These are phyloP conservation scores for Agaricus sinodeliciosus DNA, from an alignment of 768 basidiomycete genomes.

Conservation along the genomic window DNA sequence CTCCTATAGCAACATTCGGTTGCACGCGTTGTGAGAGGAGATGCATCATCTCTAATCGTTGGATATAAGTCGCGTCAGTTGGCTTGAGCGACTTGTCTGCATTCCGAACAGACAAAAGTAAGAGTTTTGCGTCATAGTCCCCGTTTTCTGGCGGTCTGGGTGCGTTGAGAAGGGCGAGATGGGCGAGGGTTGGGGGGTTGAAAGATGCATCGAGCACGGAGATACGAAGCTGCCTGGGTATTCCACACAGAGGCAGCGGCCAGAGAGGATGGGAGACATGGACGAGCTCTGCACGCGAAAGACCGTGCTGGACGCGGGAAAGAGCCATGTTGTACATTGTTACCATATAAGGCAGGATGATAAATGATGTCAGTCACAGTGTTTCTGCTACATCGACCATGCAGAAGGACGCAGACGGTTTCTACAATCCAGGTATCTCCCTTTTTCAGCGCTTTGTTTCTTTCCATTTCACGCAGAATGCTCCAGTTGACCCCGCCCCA, in stretches of 20 bases:
- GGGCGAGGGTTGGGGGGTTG: conserved; percentile 87
- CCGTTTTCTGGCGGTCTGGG: conserved; percentile 16
- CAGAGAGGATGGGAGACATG: conserved; percentile 55
- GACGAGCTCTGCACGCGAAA: conserved; percentile 44
- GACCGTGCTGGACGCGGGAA: conserved; percentile 9
- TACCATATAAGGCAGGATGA: no score
- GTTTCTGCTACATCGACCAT: no score
- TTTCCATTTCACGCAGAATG: background rate
- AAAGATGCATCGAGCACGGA: conserved; percentile 88
- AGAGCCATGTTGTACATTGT: no score
- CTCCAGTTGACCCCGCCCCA: background rate
- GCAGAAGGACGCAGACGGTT: conserved; percentile 78
- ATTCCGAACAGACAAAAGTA: conserved; percentile 81
- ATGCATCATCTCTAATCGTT: conserved; percentile 84
- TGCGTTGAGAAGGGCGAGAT: conserved; percentile 66
- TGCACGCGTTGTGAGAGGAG: conserved; percentile 45
- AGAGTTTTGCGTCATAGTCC: conserved; percentile 65
- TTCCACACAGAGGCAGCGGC: conserved; percentile 41
- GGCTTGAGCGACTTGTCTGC: conserved; percentile 73
- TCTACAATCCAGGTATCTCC: conserved; percentile 55
- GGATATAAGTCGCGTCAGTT: conserved; percentile 66
- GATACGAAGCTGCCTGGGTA: conserved; percentile 36
- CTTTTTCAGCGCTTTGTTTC: background rate
- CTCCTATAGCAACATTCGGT: conserved; percentile 64
- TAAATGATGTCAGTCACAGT: no score